phyloP scores from a whole-genome alignment of 306 rosid species.

The Castanopsis chinensis region DNA sequence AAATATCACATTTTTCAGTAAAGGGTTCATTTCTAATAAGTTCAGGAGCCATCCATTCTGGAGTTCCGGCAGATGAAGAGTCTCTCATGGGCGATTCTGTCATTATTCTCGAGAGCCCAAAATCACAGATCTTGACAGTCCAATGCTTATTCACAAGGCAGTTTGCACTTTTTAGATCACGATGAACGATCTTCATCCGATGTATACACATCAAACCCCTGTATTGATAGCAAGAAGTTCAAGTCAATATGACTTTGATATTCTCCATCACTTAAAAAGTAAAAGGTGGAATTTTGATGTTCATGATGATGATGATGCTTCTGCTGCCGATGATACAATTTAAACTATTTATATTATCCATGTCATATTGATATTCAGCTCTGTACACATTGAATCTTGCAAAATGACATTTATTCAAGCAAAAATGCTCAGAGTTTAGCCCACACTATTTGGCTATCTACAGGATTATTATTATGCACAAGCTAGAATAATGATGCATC shows the following conservation, averaged over 20 bases:
- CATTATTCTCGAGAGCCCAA: constrained; percentile 92
- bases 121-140: constrained; percentile 95
- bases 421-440: not conserved
- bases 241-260: constrained; percentile 16
- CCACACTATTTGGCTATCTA: not conserved
- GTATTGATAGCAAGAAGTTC: constrained; percentile 25
- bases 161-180: constrained; percentile 93
- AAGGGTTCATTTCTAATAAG: constrained; percentile 92
- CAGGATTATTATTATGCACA: not conserved
- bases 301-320: not conserved
- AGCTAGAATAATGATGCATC: not conserved
- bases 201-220: constrained; percentile 99
- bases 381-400: not conserved
- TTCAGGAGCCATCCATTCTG: constrained; percentile 99
- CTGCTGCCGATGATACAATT: too few species aligned
- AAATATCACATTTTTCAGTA: constrained; percentile 93
- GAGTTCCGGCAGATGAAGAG: constrained; percentile 91
- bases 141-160: constrained; percentile 95
- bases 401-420: not conserved
- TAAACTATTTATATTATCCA: too few species aligned
- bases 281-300: not conserved
- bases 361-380: too few species aligned
- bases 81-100: constrained; percentile 55
- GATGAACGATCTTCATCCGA: constrained; percentile 95
- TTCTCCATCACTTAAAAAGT: not conserved